Conservation (phyloP, 768 basidiomycete genomes). For the Lyophyllum decastes region DNA sequence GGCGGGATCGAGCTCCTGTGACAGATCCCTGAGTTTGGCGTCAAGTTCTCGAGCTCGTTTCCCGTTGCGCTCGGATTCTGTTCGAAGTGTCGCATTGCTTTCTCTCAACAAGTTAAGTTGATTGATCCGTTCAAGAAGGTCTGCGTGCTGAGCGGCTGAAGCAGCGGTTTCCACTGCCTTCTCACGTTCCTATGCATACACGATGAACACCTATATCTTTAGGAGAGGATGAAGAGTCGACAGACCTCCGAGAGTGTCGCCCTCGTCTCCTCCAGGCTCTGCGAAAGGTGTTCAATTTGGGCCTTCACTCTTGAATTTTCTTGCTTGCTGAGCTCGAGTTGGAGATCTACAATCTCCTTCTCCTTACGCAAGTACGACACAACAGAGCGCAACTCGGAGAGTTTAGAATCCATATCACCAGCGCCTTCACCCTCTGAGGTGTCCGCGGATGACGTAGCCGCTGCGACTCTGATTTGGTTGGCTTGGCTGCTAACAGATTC, state of each 20-base stretch:
- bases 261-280: conserved; percentile 70
- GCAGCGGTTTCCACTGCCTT: conserved; percentile 69
- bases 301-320: conserved; percentile 74
- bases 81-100: conserved; percentile 83
- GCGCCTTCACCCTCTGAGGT: conserved; percentile 44
- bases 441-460: conserved; percentile 47
- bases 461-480: conserved; percentile 73
- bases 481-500: conserved; percentile 85
- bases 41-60: conserved; percentile 74
- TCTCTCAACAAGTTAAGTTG: conserved; percentile 85
- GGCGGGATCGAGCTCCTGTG: conserved; percentile 69
- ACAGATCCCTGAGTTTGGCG: conserved; percentile 54
- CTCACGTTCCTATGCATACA: conserved; percentile 72
- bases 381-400: conserved; percentile 75
- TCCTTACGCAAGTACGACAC: conserved; percentile 85
- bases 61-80: conserved; percentile 70
- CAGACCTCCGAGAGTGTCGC: conserved; percentile 70
- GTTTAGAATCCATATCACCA: conserved; percentile 61
- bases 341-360: conserved; percentile 90
- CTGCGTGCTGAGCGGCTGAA: conserved; percentile 78
- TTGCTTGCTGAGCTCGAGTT: conserved; percentile 75
- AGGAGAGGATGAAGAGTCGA: neutral
- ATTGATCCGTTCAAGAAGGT: conserved; percentile 84
- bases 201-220: neutral
- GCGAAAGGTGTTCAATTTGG: conserved; percentile 74